A percentile compares a stretch with the other conserved stretches of the same genome.
Evolutionary conservation across 1,139 yeast species (phyloP).

Genomic region (Pneumocystis oryctolagi): DNA sequence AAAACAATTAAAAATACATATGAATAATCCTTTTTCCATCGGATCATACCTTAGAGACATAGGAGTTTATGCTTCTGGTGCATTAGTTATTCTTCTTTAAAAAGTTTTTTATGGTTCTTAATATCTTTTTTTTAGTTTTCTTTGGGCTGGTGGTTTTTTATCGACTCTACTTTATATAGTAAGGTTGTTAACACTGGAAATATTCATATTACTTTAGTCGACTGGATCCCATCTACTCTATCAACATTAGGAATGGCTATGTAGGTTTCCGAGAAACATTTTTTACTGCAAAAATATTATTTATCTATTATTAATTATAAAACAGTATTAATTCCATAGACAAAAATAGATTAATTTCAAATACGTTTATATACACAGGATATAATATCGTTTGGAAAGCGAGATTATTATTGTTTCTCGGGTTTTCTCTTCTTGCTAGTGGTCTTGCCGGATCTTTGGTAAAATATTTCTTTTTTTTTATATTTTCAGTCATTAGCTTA

Average conservation of each 20-base stretch:
- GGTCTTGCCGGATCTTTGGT: slow-evolving; percentile 88
- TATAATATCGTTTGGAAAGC: slow-evolving; percentile 76
- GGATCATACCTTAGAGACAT: not conserved
- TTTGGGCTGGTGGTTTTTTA: slow-evolving; percentile 74
- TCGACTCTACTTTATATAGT: slow-evolving; percentile 79
- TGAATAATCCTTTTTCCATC: not conserved
- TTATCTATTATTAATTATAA: not conserved
- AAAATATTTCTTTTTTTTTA: not conserved
- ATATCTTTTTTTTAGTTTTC: slow-evolving; percentile 34
- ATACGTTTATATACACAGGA: slow-evolving; percentile 34
- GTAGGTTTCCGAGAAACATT: slow-evolving; percentile 6
- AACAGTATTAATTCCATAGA: slow-evolving; percentile 65
- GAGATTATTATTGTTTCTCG: slow-evolving; percentile 71
- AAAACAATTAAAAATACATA: not conserved
- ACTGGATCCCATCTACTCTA: slow-evolving; percentile 89
- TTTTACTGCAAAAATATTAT: not conserved
- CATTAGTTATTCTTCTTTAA: not conserved
- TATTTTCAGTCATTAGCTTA: not conserved
- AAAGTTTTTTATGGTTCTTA: no score
- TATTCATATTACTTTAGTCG: slow-evolving; percentile 78
- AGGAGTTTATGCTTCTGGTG: not conserved
- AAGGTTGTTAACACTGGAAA: slow-evolving; percentile 71
- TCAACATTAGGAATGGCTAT: slow-evolving; percentile 82
- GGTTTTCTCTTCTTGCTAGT: slow-evolving; percentile 84
- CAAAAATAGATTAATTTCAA: slow-evolving; percentile 51